phyloP scores from a whole-genome alignment of 73 alveolate species.

The Uronychia setigera region DNA sequence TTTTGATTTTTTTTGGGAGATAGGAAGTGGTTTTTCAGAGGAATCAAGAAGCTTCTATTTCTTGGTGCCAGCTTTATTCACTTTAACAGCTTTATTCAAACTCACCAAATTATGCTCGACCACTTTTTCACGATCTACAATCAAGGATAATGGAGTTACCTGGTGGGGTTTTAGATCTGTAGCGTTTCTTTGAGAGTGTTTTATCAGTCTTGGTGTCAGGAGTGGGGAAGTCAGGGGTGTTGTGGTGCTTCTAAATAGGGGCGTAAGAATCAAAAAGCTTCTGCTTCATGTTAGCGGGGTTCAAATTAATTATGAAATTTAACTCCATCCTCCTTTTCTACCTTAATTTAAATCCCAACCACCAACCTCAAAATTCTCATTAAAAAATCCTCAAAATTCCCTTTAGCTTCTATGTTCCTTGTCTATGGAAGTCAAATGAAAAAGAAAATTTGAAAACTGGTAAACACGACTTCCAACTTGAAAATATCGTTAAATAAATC shows the following conservation, averaged over 20 bases:
- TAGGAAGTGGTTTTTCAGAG: not conserved
- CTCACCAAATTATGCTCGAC: not conserved
- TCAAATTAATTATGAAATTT: not conserved
- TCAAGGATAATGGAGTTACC: not conserved
- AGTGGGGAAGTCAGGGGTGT: not conserved
- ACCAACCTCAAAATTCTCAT: too few relatives aligned
- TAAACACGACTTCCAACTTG: too few relatives aligned
- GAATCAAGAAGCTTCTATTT: not conserved
- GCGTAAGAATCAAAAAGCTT: not conserved
- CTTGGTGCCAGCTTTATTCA: not conserved
- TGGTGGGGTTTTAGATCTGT: not conserved
- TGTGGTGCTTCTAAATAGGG: not conserved
- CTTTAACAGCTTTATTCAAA: not conserved
- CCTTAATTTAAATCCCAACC: too few relatives aligned
- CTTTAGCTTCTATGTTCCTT: too few relatives aligned
- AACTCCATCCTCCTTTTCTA: too few relatives aligned
- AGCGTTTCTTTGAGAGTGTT: not conserved
- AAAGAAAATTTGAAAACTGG: too few relatives aligned
- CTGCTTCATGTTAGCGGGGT: not conserved
- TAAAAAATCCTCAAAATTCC: too few relatives aligned
- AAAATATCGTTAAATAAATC: too few relatives aligned
- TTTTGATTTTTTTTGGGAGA: not conserved
- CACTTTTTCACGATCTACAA: not conserved
- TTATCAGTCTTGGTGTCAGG: not conserved
- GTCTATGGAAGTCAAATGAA: too few relatives aligned